phyloP scores from a whole-genome alignment of 352 stramenopile species.

The Peronospora destructor region DNA sequence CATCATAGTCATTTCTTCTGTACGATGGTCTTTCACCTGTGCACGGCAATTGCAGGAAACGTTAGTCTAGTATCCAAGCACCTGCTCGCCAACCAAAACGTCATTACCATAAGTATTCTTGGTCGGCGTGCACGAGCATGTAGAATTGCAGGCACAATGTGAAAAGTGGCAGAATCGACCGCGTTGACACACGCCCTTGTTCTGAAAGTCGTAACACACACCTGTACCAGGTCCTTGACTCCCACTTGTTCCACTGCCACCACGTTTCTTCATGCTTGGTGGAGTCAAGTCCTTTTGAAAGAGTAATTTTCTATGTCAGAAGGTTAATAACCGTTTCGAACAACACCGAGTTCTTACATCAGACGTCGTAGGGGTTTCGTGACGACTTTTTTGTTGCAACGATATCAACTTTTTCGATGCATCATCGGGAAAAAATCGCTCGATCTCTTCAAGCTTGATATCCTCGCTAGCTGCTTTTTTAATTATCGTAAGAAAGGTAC shows the following conservation, averaged over 20 bases:
- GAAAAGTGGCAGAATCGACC: conserved; percentile 83
- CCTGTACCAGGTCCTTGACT: conserved; percentile 49
- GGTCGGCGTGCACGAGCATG: conserved; percentile 66
- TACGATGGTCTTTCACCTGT: conserved; percentile 76
- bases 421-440: conserved; percentile 69
- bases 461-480: conserved; percentile 73
- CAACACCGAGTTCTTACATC: conserved; percentile 28
- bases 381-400: conserved; percentile 32
- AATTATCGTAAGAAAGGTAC: conserved; percentile 43
- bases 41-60: conserved; percentile 4
- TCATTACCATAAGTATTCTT: conserved; percentile 80
- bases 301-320: neutral
- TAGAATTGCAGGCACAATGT: conserved; percentile 83
- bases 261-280: conserved; percentile 63
- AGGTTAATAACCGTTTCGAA: neutral
- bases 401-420: conserved; percentile 44
- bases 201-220: conserved; percentile 87
- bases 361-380: conserved; percentile 29
- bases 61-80: conserved; percentile 10
- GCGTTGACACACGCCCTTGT: conserved; percentile 81
- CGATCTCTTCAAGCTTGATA: conserved; percentile 77
- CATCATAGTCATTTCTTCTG: conserved; percentile 75
- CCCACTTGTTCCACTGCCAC: conserved; percentile 21
- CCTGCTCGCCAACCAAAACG: neutral
- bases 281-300: conserved; percentile 45